Conservation (phyloP, 2,329 filamentous ascomycete species). For the Juglanconis oblonga region DNA sequence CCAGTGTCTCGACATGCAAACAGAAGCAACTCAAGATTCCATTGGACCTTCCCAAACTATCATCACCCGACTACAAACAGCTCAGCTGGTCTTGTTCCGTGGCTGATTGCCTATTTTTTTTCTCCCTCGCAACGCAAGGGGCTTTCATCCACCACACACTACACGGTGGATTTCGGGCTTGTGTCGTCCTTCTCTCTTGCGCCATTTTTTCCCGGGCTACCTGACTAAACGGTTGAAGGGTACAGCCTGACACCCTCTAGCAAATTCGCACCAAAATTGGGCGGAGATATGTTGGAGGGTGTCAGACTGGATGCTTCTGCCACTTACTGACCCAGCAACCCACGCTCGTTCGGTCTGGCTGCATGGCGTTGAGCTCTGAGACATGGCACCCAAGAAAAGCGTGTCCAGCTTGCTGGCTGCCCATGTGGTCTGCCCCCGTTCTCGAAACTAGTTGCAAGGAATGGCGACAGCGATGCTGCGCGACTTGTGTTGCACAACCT, state of each 20-base stretch:
- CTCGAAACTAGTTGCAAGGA: neutral
- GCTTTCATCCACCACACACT: neutral
- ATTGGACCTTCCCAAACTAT: neutral
- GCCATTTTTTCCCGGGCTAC: neutral
- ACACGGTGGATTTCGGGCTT: no score
- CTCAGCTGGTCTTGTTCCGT: neutral
- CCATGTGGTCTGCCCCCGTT: neutral
- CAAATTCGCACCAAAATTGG: no score
- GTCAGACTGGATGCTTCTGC: no score
- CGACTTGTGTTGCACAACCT: neutral
- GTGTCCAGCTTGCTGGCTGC: neutral
- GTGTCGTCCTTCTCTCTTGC: no score
- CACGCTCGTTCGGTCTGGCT: neutral
- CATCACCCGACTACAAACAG: neutral
- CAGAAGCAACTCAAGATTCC: neutral
- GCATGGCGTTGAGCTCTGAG: neutral
- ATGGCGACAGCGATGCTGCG: neutral
- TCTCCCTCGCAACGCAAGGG: neutral
- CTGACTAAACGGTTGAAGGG: no score
- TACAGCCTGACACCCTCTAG: no score
- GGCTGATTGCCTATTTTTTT: neutral
- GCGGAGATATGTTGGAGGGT: no score
- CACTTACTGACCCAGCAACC: no score
- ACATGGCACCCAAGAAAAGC: neutral
- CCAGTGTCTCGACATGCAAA: neutral